phyloP scores from a whole-genome alignment of 2,329 filamentous ascomycete genomes.

The Stemphylium beticola region DNA sequence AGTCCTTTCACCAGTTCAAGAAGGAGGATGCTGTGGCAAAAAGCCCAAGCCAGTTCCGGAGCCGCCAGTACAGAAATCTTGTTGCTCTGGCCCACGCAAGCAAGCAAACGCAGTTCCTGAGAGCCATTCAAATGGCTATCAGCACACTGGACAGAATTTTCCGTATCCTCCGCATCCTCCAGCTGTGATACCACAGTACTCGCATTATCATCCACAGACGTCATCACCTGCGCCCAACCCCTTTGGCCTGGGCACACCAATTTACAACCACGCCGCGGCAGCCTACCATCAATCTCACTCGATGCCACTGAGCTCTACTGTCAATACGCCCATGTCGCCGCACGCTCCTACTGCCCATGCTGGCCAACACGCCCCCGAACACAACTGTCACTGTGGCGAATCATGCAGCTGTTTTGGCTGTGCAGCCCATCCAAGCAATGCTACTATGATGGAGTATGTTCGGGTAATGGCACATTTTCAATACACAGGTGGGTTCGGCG shows the following conservation, averaged over 20 bases:
- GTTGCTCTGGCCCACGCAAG: constrained; percentile 35
- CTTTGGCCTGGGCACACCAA: constrained; percentile 40
- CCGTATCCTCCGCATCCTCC: constrained; percentile 31
- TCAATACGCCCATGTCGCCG: constrained; percentile 20
- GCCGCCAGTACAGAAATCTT: constrained; percentile 31
- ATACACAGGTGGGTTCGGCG: constrained; percentile 42
- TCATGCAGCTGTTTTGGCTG: constrained; percentile 72
- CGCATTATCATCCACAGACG: constrained; percentile 25
- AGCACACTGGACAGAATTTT: constrained; percentile 24
- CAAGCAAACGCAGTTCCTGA: constrained; percentile 13
- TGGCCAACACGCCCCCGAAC: constrained; percentile 47
- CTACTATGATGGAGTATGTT: constrained; percentile 64
- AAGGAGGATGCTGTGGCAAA: constrained; percentile 40
- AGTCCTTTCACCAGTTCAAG: constrained; percentile 15
- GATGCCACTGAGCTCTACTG: constrained; percentile 39
- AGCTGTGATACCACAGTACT: constrained; percentile 27
- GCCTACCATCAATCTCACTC: constrained; percentile 39
- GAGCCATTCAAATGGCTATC: constrained; percentile 11
- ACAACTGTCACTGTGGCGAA: constrained; percentile 69
- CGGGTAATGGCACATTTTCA: constrained; percentile 49
- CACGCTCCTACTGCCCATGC: constrained; percentile 38
- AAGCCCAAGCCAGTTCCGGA: constrained; percentile 29
- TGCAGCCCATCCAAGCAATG: constrained; percentile 70
- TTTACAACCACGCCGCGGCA: constrained; percentile 43
- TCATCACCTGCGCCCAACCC: constrained; percentile 24